Conservation (phyloP, 2,329 filamentous ascomycete genomes). For the Fusarium transvaalense region DNA sequence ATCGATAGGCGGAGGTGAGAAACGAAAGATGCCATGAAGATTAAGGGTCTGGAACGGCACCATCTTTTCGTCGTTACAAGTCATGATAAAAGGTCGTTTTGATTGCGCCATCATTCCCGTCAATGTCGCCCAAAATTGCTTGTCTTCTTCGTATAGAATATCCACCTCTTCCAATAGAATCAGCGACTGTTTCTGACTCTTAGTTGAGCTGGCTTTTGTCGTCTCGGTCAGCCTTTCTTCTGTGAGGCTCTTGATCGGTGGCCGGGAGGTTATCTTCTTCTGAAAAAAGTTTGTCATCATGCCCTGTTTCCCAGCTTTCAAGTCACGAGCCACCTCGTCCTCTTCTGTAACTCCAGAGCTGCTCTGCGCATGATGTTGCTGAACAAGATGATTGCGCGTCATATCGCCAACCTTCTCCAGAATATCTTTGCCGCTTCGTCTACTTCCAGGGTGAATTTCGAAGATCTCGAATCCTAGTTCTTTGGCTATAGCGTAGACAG, state of each 20-base stretch:
- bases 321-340: slow-evolving; percentile 60
- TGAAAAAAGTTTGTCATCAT: slow-evolving; percentile 88
- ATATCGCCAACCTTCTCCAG: slow-evolving; percentile 95
- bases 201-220: slow-evolving; percentile 52
- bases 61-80: slow-evolving; percentile 91
- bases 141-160: slow-evolving; percentile 93
- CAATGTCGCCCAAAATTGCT: slow-evolving; percentile 91
- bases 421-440: slow-evolving; percentile 89
- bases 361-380: slow-evolving; percentile 57
- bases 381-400: slow-evolving; percentile 93
- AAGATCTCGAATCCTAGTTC: slow-evolving; percentile 95
- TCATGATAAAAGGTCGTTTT: slow-evolving; percentile 92
- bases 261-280: slow-evolving; percentile 53
- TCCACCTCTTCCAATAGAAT: slow-evolving; percentile 96
- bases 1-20: slow-evolving; percentile 73
- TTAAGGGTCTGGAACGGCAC: slow-evolving; percentile 79
- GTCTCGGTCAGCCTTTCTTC: slow-evolving; percentile 47
- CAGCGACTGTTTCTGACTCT: slow-evolving; percentile 88
- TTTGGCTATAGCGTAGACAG: slow-evolving; percentile 90
- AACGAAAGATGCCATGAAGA: slow-evolving; percentile 87
- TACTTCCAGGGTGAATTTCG: slow-evolving; percentile 87
- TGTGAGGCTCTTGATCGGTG: slow-evolving; percentile 48
- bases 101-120: slow-evolving; percentile 83
- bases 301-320: slow-evolving; percentile 78
- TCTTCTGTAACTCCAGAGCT: slow-evolving; percentile 48